Conservation (phyloP, 1,139 yeast genomes). For the Debaryomyces sp. region DNA sequence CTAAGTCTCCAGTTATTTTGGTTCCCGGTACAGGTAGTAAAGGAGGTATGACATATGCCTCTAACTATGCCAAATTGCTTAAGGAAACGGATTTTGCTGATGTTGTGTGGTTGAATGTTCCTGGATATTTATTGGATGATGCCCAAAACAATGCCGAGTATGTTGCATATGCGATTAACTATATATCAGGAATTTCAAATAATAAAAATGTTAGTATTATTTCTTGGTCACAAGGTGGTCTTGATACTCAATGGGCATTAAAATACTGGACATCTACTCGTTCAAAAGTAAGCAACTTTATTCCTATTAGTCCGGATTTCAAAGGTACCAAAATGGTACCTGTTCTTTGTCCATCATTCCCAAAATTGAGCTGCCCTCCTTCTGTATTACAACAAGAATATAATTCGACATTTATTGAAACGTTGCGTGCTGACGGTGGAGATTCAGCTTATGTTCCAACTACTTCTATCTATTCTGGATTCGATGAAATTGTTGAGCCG, state of each 20-base stretch:
- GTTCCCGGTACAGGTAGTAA: slow-evolving; percentile 7
- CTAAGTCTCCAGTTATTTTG: slow-evolving; percentile 1
- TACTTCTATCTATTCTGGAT: slow-evolving; percentile 7
- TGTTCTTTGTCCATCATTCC: slow-evolving; percentile 1
- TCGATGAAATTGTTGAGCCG: slow-evolving; percentile 5
- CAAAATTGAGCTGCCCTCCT: slow-evolving; percentile 3
- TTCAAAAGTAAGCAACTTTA: slow-evolving; percentile 5
- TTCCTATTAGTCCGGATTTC: slow-evolving; percentile 8
- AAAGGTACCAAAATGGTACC: slow-evolving; percentile 5
- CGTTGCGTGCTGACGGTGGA: slow-evolving; percentile 5
- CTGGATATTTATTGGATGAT: slow-evolving; percentile 4
- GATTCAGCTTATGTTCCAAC: slow-evolving; percentile 7
- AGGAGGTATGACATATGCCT: slow-evolving; percentile 6
- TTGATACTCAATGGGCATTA: slow-evolving; percentile 6
- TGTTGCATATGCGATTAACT: slow-evolving; percentile 8
- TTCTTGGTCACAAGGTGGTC: slow-evolving; percentile 8
- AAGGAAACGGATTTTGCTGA: slow-evolving; percentile 2
- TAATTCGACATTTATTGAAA: slow-evolving; percentile 4
- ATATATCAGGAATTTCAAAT: slow-evolving; percentile 5
- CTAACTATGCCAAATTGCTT: slow-evolving; percentile 4
- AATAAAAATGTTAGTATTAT: slow-evolving; percentile 5
- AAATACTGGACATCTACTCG: slow-evolving; percentile 8
- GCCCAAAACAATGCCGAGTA: slow-evolving; percentile 7
- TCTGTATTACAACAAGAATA: slow-evolving; percentile 5
- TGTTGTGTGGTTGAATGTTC: slow-evolving; percentile 3